Evolutionary conservation across 768 basidiomycete species (phyloP).

Genomic region (Pleurotus eryngii): DNA sequence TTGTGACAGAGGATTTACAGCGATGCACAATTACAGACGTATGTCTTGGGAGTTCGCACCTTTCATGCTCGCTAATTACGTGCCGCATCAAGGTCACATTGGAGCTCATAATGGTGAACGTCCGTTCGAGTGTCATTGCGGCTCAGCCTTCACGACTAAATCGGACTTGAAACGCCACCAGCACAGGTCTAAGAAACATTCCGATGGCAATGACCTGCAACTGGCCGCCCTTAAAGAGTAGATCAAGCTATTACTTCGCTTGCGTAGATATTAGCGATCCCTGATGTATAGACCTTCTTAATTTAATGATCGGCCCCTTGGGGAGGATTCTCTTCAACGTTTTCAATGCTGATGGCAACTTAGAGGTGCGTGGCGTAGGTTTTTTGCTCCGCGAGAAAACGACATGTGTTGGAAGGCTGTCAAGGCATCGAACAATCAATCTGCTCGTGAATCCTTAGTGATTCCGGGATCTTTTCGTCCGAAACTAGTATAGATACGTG

Average conservation of each 20-base stretch:
- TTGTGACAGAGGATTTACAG: neutral
- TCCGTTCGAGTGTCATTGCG: neutral
- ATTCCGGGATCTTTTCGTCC: no score
- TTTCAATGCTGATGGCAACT: no score
- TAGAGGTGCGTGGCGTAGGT: no score
- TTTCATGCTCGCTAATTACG: neutral
- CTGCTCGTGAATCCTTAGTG: no score
- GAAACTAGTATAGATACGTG: no score
- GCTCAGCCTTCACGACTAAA: slow-evolving; percentile 1
- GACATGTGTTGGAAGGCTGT: no score
- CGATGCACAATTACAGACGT: neutral
- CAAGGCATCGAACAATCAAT: no score
- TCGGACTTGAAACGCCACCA: neutral
- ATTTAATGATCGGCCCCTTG: no score
- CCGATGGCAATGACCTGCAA: neutral
- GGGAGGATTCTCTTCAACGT: no score
- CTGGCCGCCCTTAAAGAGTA: neutral
- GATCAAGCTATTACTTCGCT: neutral
- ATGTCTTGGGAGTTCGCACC: neutral
- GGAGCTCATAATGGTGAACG: neutral
- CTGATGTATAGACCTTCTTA: no score
- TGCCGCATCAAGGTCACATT: neutral
- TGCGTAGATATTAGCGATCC: no score
- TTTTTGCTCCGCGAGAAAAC: no score
- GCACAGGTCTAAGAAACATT: slow-evolving; percentile 1